Conservation (phyloP, 2,329 filamentous ascomycete species). For the Calonectria henricotiae region DNA sequence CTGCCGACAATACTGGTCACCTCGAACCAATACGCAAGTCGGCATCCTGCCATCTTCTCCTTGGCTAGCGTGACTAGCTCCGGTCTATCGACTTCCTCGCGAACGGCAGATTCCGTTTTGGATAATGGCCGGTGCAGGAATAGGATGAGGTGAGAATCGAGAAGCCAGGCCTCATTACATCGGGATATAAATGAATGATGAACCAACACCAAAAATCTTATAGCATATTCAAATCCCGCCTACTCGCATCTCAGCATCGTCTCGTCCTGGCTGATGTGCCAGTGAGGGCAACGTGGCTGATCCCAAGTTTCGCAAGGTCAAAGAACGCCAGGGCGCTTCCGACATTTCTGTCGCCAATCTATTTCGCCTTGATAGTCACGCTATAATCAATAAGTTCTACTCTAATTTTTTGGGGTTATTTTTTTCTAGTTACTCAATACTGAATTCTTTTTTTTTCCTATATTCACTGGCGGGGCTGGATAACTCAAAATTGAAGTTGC, state of each 20-base stretch:
- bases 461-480: constrained; percentile 33
- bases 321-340: background rate
- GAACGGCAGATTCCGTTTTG: background rate
- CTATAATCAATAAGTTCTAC: constrained; percentile 14
- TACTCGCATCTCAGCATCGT: background rate
- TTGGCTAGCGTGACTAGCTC: constrained; percentile 41
- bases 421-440: background rate
- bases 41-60: constrained; percentile 39
- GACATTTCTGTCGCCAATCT: background rate
- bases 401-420: background rate
- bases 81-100: constrained; percentile 36
- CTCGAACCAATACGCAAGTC: constrained; percentile 43
- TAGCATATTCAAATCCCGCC: background rate
- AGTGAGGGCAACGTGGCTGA: constrained; percentile 7
- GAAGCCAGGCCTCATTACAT: background rate
- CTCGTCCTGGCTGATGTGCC: background rate
- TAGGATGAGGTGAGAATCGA: too few species aligned
- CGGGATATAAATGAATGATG: background rate
- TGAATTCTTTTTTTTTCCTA: background rate
- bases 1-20: constrained; percentile 40
- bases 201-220: background rate
- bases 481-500: constrained; percentile 26
- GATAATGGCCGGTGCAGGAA: too few species aligned
- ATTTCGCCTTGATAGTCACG: constrained; percentile 26
- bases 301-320: constrained; percentile 9